A percentile compares a stretch with the other conserved stretches of the same genome.
Conservation (phyloP, 2,329 filamentous ascomycete species). For the Exserohilum turcica region DNA sequence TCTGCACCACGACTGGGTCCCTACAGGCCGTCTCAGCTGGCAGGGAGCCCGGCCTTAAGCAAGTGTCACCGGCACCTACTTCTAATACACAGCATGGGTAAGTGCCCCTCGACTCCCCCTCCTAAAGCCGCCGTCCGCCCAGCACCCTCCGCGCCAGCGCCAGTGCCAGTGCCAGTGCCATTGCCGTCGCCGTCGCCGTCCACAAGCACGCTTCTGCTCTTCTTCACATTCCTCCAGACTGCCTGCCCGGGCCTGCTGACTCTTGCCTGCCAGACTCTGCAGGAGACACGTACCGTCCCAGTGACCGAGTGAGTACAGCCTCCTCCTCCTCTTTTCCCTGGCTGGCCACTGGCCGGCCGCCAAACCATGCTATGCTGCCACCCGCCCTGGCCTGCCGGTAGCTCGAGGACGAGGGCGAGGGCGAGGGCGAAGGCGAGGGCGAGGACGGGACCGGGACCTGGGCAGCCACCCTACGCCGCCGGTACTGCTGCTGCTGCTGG, state of each 20-base stretch:
- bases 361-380: not conserved
- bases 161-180: constrained; percentile 19
- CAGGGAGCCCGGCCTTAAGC: constrained; percentile 33
- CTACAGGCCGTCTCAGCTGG: constrained; percentile 40
- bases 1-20: constrained; percentile 35
- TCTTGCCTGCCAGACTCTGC: constrained; percentile 23
- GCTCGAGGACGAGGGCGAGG: too few relatives aligned
- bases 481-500: too few relatives aligned
- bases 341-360: constrained; percentile 2
- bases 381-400: constrained; percentile 3
- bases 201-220: constrained; percentile 33
- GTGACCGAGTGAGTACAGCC: constrained; percentile 29
- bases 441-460: too few relatives aligned
- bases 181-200: too few relatives aligned
- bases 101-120: constrained; percentile 29
- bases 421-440: too few relatives aligned
- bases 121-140: constrained; percentile 18
- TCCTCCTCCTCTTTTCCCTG: constrained; percentile 12
- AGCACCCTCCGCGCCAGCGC: constrained; percentile 23
- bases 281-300: constrained; percentile 32
- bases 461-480: too few relatives aligned
- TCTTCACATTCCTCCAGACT: constrained; percentile 20
- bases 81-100: constrained; percentile 39
- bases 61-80: constrained; percentile 31
- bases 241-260: constrained; percentile 29